phyloP scores from a whole-genome alignment of 2,329 filamentous ascomycete genomes.

The Penicillium griseofulvum region DNA sequence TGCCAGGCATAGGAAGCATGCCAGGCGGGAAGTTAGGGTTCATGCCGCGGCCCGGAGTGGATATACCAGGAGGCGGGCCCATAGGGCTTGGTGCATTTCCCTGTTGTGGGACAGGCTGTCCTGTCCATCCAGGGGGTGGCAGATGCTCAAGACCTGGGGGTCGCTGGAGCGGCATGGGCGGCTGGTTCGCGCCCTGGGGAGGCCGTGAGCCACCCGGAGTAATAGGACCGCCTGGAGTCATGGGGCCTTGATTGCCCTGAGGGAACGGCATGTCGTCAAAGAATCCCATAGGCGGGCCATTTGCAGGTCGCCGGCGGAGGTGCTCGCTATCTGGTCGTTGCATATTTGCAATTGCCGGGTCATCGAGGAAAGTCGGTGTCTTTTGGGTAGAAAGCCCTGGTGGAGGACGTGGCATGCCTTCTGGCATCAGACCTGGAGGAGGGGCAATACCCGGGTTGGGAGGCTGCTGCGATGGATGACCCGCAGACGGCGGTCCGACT shows the following conservation, averaged over 20 bases:
- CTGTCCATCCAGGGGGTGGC: constrained; percentile 41
- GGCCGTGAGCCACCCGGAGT: constrained; percentile 35
- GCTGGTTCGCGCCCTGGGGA: constrained; percentile 34
- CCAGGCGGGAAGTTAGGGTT: constrained; percentile 42
- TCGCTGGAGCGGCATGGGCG: constrained; percentile 42
- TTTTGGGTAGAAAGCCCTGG: constrained; percentile 38
- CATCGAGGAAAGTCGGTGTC: constrained; percentile 41
- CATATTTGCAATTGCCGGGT: constrained; percentile 45
- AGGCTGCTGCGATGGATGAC: constrained; percentile 29
- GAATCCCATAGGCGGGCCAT: constrained; percentile 40
- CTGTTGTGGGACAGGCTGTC: constrained; percentile 37
- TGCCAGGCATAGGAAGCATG: constrained; percentile 37
- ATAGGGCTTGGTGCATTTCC: constrained; percentile 33
- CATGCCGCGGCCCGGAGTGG: constrained; percentile 36
- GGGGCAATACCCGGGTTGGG: constrained; percentile 30
- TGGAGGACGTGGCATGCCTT: constrained; percentile 34
- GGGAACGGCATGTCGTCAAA: constrained; percentile 43
- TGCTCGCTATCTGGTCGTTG: constrained; percentile 39
- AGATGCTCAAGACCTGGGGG: constrained; percentile 47
- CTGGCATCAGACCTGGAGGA: constrained; percentile 38
- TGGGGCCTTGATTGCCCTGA: constrained; percentile 34
- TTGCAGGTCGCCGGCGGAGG: constrained; percentile 38
- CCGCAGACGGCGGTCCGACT: constrained; percentile 30
- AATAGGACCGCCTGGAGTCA: constrained; percentile 36
- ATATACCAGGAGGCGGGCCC: constrained; percentile 41